phyloP scores from a whole-genome alignment of 2,329 filamentous ascomycete species.

The Ascochyta viciae-villosae region DNA sequence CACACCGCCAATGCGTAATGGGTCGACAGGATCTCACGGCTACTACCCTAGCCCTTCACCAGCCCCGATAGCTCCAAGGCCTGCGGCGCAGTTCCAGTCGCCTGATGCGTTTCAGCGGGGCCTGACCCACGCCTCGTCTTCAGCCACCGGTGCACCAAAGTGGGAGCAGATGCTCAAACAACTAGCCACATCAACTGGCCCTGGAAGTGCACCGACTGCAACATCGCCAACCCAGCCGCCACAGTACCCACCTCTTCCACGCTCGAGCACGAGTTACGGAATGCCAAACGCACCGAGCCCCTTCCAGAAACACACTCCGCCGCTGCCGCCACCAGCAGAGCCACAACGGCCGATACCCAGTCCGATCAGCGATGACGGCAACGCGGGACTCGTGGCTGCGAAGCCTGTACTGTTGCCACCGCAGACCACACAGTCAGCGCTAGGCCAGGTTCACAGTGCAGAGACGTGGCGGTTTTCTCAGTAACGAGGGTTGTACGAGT shows the following conservation, averaged over 20 bases:
- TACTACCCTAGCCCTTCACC: constrained; percentile 14
- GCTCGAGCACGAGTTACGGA: constrained; percentile 24
- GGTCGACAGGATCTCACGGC: constrained; percentile 10
- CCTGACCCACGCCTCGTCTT: constrained; percentile 36
- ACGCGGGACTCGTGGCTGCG: constrained; percentile 16
- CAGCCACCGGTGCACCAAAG: constrained; percentile 32
- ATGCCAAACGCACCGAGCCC: constrained; percentile 21
- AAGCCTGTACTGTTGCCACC: constrained; percentile 8
- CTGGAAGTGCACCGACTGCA: constrained; percentile 13
- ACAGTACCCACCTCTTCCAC: constrained; percentile 25
- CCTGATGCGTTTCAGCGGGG: constrained; percentile 55
- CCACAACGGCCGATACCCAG: constrained; percentile 41
- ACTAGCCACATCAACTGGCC: constrained; percentile 31
- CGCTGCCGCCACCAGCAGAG: constrained; percentile 24
- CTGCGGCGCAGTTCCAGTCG: constrained; percentile 52
- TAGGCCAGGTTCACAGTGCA: constrained; percentile 27
- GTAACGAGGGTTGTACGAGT: constrained; percentile 2
- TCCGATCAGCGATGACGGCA: constrained; percentile 44
- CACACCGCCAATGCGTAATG: constrained; percentile 4
- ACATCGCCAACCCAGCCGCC: constrained; percentile 22
- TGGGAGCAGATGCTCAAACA: constrained; percentile 48
- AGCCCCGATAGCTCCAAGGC: constrained; percentile 25
- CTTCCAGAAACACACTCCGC: constrained; percentile 25
- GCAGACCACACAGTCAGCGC: constrained; percentile 5
- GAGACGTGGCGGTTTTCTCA: constrained; percentile 43